Evolutionary conservation across 768 basidiomycete species (phyloP).

Genomic region (Nidularia pulvinata): DNA sequence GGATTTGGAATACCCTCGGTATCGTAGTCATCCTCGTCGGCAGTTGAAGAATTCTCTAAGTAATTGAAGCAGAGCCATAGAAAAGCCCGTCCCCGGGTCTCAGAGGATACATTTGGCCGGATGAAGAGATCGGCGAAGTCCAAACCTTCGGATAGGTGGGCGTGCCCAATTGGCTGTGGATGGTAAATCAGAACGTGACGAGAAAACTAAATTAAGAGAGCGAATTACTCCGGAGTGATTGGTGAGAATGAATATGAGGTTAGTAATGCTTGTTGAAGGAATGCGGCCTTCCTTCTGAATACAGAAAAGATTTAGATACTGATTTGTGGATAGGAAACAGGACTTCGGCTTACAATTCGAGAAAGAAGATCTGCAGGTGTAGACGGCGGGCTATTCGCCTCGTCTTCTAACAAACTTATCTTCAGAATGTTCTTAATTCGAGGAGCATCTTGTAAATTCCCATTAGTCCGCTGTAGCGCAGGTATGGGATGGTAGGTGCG

Average conservation of each 20-base stretch:
- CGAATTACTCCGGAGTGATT: constrained; percentile 50
- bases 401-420: constrained; percentile 46
- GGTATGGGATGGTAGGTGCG: constrained; percentile 82
- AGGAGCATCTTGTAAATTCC: constrained; percentile 77
- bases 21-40: constrained; percentile 37
- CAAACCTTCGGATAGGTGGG: constrained; percentile 70
- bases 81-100: constrained; percentile 76
- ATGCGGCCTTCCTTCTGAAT: constrained; percentile 41
- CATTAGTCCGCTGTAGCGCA: constrained; percentile 63
- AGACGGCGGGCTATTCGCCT: constrained; percentile 43
- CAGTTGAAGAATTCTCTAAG: constrained; percentile 45
- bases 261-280: constrained; percentile 72
- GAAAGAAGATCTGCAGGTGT: constrained; percentile 58
- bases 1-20: constrained; percentile 45
- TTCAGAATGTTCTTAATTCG: constrained; percentile 79
- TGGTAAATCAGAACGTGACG: constrained; percentile 11
- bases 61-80: constrained; percentile 87
- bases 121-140: constrained; percentile 86
- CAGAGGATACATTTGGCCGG: constrained; percentile 69
- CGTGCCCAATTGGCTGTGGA: constrained; percentile 53
- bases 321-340: constrained; percentile 2
- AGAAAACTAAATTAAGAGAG: no score
- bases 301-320: constrained; percentile 6
- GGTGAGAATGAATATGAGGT: constrained; percentile 69
- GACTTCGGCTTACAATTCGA: constrained; percentile 40